Conservation (phyloP, 768 basidiomycete species). For the Psilocybe cubensis region DNA sequence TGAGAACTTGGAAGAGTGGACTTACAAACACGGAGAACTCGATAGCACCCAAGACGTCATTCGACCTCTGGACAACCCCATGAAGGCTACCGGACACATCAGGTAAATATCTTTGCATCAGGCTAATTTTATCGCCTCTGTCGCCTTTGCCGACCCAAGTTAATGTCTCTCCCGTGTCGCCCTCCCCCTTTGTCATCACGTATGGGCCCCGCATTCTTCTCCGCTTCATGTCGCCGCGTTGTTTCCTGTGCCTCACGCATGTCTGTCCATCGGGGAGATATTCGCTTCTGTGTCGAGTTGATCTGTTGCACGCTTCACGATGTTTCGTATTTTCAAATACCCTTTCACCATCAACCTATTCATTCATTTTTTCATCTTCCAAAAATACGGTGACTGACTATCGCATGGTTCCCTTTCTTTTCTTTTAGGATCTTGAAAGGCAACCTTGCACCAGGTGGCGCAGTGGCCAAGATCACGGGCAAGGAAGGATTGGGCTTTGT, state of each 20-base stretch:
- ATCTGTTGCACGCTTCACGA: not conserved
- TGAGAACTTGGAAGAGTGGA: conserved; percentile 93
- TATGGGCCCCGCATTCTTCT: conserved; percentile 14
- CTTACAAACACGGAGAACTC: conserved; percentile 76
- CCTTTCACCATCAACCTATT: not conserved
- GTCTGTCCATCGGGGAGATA: not conserved
- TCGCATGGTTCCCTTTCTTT: not conserved
- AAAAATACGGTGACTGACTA: not conserved
- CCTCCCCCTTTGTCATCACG: conserved; percentile 4
- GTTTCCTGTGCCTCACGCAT: not conserved
- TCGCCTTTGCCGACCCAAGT: not conserved
- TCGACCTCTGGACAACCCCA: conserved; percentile 83
- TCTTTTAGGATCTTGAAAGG: conserved; percentile 79
- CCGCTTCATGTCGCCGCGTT: conserved; percentile 13
- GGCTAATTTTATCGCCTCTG: conserved; percentile 4
- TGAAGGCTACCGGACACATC: conserved; percentile 90
- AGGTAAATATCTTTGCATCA: conserved; percentile 50
- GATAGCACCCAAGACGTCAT: conserved; percentile 83
- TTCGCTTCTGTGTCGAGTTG: not conserved
- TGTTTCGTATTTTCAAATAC: conserved; percentile 1
- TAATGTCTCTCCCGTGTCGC: conserved; percentile 6
- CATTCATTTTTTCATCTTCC: not conserved
- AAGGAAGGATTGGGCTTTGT: conserved; percentile 91
- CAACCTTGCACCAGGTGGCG: conserved; percentile 92
- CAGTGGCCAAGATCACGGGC: conserved; percentile 96